These are phyloP conservation scores for Ophiosphaerella herpotricha DNA, from an alignment of 2,329 filamentous ascomycete genomes.

Conservation along the genomic window DNA sequence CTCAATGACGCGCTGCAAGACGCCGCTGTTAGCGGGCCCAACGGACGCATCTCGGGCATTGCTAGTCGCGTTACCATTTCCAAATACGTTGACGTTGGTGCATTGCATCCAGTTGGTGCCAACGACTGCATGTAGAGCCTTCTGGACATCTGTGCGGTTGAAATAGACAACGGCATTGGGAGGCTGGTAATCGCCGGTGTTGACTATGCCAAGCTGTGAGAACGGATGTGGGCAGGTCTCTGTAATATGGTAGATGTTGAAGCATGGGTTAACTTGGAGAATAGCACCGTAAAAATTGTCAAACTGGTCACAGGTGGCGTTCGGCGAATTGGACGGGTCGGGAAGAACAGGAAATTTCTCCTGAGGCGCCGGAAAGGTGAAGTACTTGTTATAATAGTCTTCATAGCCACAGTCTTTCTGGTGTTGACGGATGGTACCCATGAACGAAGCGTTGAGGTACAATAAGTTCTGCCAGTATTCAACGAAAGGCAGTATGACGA, in stretches of 20 bases:
- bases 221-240: conserved; percentile 52
- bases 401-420: conserved; percentile 36
- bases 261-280: conserved; percentile 54
- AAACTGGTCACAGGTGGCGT: conserved; percentile 47
- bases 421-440: conserved; percentile 39
- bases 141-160: conserved; percentile 58
- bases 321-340: conserved; percentile 22
- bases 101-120: conserved; percentile 51
- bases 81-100: conserved; percentile 49
- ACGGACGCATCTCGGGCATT: conserved; percentile 39
- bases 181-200: conserved; percentile 46
- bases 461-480: conserved; percentile 50
- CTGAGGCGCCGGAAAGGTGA: conserved; percentile 48
- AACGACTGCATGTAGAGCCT: conserved; percentile 54
- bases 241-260: conserved; percentile 56
- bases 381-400: conserved; percentile 33
- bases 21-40: conserved; percentile 47
- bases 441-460: conserved; percentile 50
- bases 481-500: conserved; percentile 42
- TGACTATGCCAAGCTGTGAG: conserved; percentile 45
- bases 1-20: conserved; percentile 57
- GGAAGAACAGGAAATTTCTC: conserved; percentile 39
- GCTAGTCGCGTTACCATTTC: conserved; percentile 33
- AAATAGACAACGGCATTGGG: conserved; percentile 53
- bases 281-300: conserved; percentile 47